Percentiles rank a stretch among this genome's conserved stretches.
These are phyloP conservation scores for Didymella segeticola DNA, from an alignment of 2,329 filamentous ascomycete species.

Conservation along the genomic window DNA sequence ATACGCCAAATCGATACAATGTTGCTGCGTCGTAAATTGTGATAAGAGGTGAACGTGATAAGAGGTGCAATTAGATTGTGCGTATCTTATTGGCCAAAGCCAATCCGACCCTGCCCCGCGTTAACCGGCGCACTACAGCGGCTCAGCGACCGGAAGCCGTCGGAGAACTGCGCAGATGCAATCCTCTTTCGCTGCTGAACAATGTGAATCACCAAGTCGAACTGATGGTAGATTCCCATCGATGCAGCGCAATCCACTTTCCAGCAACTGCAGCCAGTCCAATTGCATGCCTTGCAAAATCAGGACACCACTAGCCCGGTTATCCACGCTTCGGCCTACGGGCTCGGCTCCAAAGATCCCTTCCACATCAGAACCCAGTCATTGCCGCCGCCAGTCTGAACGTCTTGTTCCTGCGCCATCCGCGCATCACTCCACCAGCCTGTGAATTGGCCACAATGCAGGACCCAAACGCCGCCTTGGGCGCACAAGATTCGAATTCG, in stretches of 20 bases:
- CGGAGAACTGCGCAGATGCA: constrained; percentile 5
- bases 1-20: no score
- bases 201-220: neutral
- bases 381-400: constrained; percentile 29
- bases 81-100: constrained; percentile 4
- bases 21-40: no score
- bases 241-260: neutral
- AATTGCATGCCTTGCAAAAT: neutral
- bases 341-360: constrained; percentile 2
- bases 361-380: constrained; percentile 21
- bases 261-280: neutral
- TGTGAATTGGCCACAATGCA: constrained; percentile 24
- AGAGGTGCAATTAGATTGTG: no score
- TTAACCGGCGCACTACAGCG: constrained; percentile 6
- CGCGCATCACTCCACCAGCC: constrained; percentile 30
- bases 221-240: neutral
- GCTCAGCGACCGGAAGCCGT: constrained; percentile 4
- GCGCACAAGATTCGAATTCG: constrained; percentile 26
- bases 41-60: no score
- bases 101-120: constrained; percentile 7
- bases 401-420: constrained; percentile 37
- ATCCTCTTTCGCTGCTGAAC: neutral
- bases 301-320: constrained; percentile 3
- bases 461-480: constrained; percentile 22
- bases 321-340: constrained; percentile 11